Base-by-base conservation (phyloP, 2,329 filamentous ascomycete species). In the Botryotinia globosa region DNA sequence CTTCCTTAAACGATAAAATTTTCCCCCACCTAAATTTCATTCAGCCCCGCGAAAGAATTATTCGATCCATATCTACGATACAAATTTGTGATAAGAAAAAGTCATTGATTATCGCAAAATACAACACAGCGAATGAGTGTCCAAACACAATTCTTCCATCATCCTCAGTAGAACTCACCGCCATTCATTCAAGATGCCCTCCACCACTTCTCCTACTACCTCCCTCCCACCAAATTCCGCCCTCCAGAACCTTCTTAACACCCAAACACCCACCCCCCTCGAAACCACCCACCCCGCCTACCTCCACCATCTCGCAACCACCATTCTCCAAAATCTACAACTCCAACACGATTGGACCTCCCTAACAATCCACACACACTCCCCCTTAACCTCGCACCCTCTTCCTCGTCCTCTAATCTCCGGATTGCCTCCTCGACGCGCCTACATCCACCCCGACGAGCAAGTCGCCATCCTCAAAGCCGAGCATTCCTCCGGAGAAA, bases 401-500 rank as follows among this genome's bases (percentile, higher is more conserved):
- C 84, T 89, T 16, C 83, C 87, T 1, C 87, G 92, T 32, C 89
- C 90, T 9, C 81, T 95, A 69, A 85, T 96, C 72, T 90, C 89
- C 34, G 93, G 93, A 39, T 83, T 94, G 5, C 92, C 93, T 2
- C 92, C 92, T 0, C 86, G 87, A 62, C 87, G 90, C 63, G 85
- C 94, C 59, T 95, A 96, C 81, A 85, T 92, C 69, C 92, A 96
- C 79, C 92, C 93, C 2, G 93, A 96, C 80, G 92, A 94, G 82
- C 93, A 95, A 82, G 89, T 93, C 76, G 89, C 88, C 75, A 86
- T 92, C 72, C 85, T 94, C 72, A 90, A 90, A 76, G 85, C 86
- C 44, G 88, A 89, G 75, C 84, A 85, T 75, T 81, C 83, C 20
- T 83, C 83, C 1, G 84, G 85, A 22, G 81, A 84, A 72, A 81